Base-by-base conservation (phyloP, 805 yeast species). In the Yamadazyma akitaensis region DNA sequence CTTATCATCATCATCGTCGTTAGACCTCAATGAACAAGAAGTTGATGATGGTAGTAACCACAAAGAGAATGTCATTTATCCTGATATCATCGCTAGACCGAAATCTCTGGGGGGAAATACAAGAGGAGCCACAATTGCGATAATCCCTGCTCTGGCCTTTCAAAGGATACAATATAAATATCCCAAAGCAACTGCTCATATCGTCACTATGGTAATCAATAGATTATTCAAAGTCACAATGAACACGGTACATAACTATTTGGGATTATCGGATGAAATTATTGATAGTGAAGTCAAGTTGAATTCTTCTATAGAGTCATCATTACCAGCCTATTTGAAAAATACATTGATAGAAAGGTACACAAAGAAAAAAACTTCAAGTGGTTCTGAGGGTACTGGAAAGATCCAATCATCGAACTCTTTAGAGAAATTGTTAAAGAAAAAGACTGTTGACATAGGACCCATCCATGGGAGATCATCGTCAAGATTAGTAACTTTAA, bases 121-220 rank as follows among this genome's bases (percentile, higher is more conserved):
- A 2, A 47, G 58, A n/a, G 52, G 58, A 35, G 86, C 95, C 30
- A 91, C 98, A 0, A 85, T 92, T 44, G 96, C 98, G 0, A 85
- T 92, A 32, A 91, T 92, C 13, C 99, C 99, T 0, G 81, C 84
- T 1, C 83, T 81, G 43, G 87, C 97, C 0, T 94, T 92, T 55
- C 75, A 79, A 46, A 72, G 85, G 44, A 76, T 92, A 34, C 84
- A 86, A 6, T 61, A 70, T 26, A 86, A 82, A 55, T 88, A 83
- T 59, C 98, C 98, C 5, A 80, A 86, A 51, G 88, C 96, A 0
- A 85, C 97, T 0, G 88, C 97, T 0, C 97, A 91, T 63, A 91
- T 94, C 26, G 92, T 92, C 12, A 96, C 95, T 56, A 90, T 92
- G 80, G 88, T 92, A 19, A 68, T 92, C 46, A 84, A 96, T 1